A percentile compares a stretch with the other conserved stretches of the same genome.
Evolutionary conservation across 164 flowering plant species (phyloP).

Genomic region (Dillenia suffruticosa): DNA sequence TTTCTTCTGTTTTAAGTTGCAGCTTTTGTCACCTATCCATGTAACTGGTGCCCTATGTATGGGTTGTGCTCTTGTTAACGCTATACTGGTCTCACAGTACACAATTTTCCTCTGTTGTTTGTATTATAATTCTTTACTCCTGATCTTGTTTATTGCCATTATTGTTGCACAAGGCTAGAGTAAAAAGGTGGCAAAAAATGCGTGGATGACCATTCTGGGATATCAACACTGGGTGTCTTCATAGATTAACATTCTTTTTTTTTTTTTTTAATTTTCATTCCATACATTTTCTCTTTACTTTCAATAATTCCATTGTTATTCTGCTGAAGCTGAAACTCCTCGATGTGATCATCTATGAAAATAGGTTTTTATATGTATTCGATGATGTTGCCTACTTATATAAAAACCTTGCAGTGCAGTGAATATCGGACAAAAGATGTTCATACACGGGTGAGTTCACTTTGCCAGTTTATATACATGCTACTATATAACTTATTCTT

Average conservation of each 20-base stretch:
- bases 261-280: no score
- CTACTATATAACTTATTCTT: no score
- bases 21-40: constrained; percentile 98
- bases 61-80: constrained; percentile 92
- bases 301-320: no score
- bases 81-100: constrained; percentile 53
- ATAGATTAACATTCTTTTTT: not conserved
- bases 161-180: constrained; percentile 57
- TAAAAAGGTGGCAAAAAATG: constrained; percentile 93
- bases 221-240: constrained; percentile 78
- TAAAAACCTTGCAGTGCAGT: no score
- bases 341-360: no score
- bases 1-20: not conserved
- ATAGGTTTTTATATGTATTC: no score
- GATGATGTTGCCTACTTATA: no score
- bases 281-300: no score
- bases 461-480: no score
- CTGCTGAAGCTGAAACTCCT: no score
- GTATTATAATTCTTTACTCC: not conserved
- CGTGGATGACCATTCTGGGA: constrained; percentile 96
- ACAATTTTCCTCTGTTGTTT: constrained; percentile 1
- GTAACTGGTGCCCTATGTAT: constrained; percentile 95
- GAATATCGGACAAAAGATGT: no score
- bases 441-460: no score
- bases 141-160: not conserved